phyloP scores from a whole-genome alignment of 305 asterid species.

The Fraxinus floribunda region DNA sequence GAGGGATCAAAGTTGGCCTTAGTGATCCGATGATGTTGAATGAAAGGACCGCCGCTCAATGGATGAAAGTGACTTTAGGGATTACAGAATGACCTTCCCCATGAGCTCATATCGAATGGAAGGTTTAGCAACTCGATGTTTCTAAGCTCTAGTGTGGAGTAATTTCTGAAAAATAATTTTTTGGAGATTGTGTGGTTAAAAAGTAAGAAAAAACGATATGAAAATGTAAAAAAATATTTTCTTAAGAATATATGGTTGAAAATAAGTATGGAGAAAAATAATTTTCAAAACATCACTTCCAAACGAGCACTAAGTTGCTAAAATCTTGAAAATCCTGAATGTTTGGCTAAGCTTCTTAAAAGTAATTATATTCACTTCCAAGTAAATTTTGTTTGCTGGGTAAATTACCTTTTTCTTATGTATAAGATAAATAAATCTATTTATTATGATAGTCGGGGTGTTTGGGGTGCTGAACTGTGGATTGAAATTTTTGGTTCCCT shows the following conservation, averaged over 20 bases:
- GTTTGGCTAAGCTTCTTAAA: not conserved
- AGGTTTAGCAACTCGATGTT: no score
- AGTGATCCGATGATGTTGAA: no score
- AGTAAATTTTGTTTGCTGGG: not conserved
- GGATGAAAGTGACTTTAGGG: no score
- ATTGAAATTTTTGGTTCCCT: not conserved
- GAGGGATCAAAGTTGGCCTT: no score
- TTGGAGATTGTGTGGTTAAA: no score
- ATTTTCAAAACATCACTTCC: not conserved
- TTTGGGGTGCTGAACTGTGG: not conserved
- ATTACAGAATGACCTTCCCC: no score
- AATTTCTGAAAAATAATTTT: no score
- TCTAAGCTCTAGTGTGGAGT: no score
- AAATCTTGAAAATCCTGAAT: not conserved
- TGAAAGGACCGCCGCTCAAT: no score
- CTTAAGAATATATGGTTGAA: no score
- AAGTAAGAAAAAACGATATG: not conserved
- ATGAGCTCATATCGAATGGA: no score
- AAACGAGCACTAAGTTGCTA: not conserved
- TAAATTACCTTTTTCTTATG: not conserved
- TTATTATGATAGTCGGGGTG: not conserved
- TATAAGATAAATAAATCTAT: not conserved
- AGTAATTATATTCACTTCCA: not conserved
- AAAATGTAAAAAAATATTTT: no score
- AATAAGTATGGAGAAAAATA: not conserved